Conservation (phyloP, 768 basidiomycete genomes). For the Xerocomus spinulosus region DNA sequence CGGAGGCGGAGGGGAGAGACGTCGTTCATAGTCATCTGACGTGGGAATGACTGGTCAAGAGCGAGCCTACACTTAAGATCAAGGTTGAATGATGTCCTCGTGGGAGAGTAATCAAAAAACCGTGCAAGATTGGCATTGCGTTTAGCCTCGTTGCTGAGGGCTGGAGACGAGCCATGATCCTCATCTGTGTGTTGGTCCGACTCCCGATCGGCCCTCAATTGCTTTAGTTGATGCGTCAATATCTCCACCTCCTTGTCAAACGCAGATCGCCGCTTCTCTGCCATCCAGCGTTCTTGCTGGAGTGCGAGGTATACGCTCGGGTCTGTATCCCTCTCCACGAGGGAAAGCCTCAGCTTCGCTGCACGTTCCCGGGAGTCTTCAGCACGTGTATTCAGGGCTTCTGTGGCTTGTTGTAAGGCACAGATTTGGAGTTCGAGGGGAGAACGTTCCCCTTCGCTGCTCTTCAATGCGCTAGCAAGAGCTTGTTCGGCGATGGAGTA, state of each 20-base stretch:
- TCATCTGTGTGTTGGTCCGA: conserved; percentile 12
- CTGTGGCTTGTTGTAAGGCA: conserved; percentile 41
- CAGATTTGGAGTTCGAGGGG: conserved; percentile 45
- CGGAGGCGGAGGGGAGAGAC: conserved; percentile 34
- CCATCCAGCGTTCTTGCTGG: conserved; percentile 48
- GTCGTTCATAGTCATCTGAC: conserved; percentile 35
- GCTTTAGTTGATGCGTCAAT: conserved; percentile 34
- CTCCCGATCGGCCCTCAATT: conserved; percentile 27
- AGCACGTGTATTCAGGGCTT: conserved; percentile 40
- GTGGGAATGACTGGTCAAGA: conserved; percentile 28
- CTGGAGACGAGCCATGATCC: conserved; percentile 13
- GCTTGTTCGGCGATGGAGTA: conserved; percentile 44
- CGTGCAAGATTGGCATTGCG: conserved; percentile 35
- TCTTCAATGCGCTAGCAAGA: conserved; percentile 34
- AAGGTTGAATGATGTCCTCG: conserved; percentile 30
- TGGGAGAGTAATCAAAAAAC: conserved; percentile 36
- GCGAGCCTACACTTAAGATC: conserved; percentile 29
- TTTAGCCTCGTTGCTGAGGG: conserved; percentile 24
- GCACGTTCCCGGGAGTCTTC: conserved; percentile 42
- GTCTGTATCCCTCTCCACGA: conserved; percentile 37
- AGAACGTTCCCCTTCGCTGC: conserved; percentile 33
- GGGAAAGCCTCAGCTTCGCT: conserved; percentile 35
- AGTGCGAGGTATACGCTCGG: conserved; percentile 35
- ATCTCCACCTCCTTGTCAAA: conserved; percentile 35
- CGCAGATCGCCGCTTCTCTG: conserved; percentile 40